These are phyloP conservation scores for Colletotrichum acutatum DNA, from an alignment of 2,329 filamentous ascomycete genomes.

Conservation along the genomic window DNA sequence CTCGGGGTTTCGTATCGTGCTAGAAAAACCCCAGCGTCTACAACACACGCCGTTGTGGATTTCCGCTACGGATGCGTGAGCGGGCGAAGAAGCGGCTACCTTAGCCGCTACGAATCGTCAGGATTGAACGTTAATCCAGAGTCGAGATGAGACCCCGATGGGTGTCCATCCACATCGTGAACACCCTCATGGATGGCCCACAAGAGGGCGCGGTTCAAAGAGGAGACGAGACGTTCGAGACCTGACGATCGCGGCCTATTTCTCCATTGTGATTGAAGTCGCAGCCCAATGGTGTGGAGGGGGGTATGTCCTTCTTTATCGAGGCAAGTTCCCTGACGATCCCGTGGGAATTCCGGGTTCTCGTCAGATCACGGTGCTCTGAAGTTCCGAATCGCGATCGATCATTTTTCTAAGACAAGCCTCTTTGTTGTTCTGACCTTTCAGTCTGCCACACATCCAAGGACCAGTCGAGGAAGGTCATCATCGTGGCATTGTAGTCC, in stretches of 20 bases:
- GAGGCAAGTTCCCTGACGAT: background rate
- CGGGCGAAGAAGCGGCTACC: background rate
- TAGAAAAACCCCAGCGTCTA: background rate
- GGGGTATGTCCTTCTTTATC: background rate
- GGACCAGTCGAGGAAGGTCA: background rate
- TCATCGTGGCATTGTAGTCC: background rate
- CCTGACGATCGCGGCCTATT: background rate
- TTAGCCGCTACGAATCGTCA: background rate
- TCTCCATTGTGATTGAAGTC: background rate
- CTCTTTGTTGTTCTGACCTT: background rate
- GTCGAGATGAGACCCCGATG: background rate
- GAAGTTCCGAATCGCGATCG: background rate
- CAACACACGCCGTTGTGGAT: constrained; percentile 4
- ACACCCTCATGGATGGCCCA: background rate
- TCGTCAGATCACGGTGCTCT: background rate
- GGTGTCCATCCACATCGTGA: background rate
- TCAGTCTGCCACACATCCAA: background rate
- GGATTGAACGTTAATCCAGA: background rate
- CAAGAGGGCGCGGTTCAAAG: background rate
- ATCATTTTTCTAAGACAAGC: background rate
- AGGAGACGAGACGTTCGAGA: background rate
- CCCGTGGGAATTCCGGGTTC: background rate
- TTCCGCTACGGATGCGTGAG: background rate
- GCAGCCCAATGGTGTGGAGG: background rate
- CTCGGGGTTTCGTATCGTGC: background rate